Base-by-base conservation (phyloP, 257 asterid species). In the Jaltomata sinuosa region DNA sequence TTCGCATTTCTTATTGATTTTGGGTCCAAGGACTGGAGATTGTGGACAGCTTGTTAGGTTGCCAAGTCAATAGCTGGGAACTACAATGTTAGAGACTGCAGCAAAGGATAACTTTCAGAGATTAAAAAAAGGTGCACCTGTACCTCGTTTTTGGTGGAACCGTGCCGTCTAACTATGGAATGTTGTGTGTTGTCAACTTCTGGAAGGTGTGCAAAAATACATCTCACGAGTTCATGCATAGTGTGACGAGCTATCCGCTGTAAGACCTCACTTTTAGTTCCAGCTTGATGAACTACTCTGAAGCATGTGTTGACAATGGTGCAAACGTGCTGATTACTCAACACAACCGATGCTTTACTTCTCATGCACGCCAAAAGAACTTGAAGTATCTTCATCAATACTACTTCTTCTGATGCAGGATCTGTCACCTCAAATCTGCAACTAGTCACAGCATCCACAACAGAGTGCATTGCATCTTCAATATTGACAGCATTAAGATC, bases 371-470 rank as follows among this genome's bases (percentile, higher is more conserved):
- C 97, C 95, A 93, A 88, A 87, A 96, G 97, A 85, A 96, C 97
- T 90, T 92, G 95, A 92, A 94, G 98, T 89, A 96, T 93, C 95
- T 94, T 94, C 92, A 93, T 96, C 76, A 96, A 88, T 67, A 96
- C 99, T 47, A 96, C 94, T 91, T 96, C 99, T 85, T 96, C 99
- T 62, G 99, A 96, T 82, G 97, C 92, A 84, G 98, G 99, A 89
- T 96, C 99, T 85, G 98, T 93, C 64, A 96, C 93, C 92, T 94
- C 98, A 64, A 96, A 96, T 87, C 99, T 90, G 90, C 99, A 96
- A 96, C 98, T 93, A 52, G 99, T 96, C 84, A 94, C 98, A 82
- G 98, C 94, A 89, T 96, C 98, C 87, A 96, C 98, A 82, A 96
- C 91, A 88, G 91, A 85, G 87, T 93, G 96, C 98, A 94, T 93